Evolutionary conservation across 108 stramenopile species (phyloP), one percentile per base, ranked within the genome.

Genomic region (Fistulifera solaris): DNA sequence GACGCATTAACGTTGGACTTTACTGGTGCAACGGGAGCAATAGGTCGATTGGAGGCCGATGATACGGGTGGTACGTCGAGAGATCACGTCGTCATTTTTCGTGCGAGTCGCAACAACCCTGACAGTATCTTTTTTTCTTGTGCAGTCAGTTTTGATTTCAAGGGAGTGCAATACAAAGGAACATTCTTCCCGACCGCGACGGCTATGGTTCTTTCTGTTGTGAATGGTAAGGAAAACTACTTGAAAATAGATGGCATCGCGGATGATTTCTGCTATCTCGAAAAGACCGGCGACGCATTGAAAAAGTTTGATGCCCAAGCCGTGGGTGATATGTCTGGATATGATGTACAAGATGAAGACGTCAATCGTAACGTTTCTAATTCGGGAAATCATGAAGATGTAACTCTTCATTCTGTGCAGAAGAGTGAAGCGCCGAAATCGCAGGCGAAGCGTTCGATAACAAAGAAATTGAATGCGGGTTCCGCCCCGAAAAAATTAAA

Each of bases 41-140:
- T 89, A 49, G 87, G 87, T 15, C 76, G 87, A 25, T 81, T 85
- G 54, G 84, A 89, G 63, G 66, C 79, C 5, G 67, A 59, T 48
- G 59, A 27, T 0, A 62, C 56, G 53, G 76, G 70, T 12, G 55
- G 42, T 50, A 27, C 42, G 52, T 40, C 45, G 13, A 0, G 12
- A 22, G 22, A 15, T 52, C 6, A 46, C 52, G 40, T 40, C 18
- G 22, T 60, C 26, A 21, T 19, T 52, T 13, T 27, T 25, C 41
- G 28, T 38, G 6, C 16, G 3, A 38, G 4, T 59, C 17, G 47
- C 13, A 21, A 17, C 21, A 23, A 22, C 10, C n/a, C 10, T 6
- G 5, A 8, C 17, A 40, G 15, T 2, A 6, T 49, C 18, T 1
- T 26, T 1, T 52, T 14, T 19, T 27, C 15, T 31, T 49, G 13